Percentiles rank a stretch among this genome's conserved stretches.
Conservation (phyloP, 176 grass and related monocot genomes). For the sorghum (Sorghum bicolor) region Sorghum_bicolor_NCBIv3 NC_012879.2:59538001-59538500, state of each 20-base stretch:
- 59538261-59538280: conserved; percentile 25
- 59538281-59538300: background rate
- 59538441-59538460: conserved; percentile 82
- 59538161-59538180: conserved; percentile 65
- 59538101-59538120: conserved; percentile 59
- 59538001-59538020: background rate
- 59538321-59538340: background rate
- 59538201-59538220: conserved; percentile 74
- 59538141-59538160: conserved; percentile 85
- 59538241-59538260: conserved; percentile 98
- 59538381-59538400: background rate
- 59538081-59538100: background rate
- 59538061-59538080: background rate
- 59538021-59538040: background rate
- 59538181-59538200: conserved; percentile 81
- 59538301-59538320: background rate
- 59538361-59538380: background rate
- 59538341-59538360: background rate
- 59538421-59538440: conserved; percentile 10
- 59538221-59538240: conserved; percentile 97
- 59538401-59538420: background rate
- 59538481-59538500: conserved; percentile 91
- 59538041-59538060: background rate
- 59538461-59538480: conserved; percentile 73
- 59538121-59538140: conserved; percentile 95